Percentiles rank a stretch among this genome's conserved stretches.
phyloP scores from a whole-genome alignment of 2,329 filamentous ascomycete genomes.

The Trichoderma sp. region DNA sequence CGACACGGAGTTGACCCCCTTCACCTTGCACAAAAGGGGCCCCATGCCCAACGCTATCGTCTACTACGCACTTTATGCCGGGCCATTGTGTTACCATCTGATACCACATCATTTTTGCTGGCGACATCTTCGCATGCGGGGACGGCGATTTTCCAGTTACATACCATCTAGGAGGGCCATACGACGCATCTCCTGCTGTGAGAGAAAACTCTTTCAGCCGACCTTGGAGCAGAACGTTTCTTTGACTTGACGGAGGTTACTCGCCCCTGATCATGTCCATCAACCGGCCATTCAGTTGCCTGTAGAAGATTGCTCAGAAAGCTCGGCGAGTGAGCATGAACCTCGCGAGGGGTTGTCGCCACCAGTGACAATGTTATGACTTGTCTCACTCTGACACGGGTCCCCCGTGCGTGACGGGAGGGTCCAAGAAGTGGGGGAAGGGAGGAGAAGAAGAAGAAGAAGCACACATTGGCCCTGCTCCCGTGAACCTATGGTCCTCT shows the following conservation, averaged over 20 bases:
- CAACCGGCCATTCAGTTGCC: too few species aligned
- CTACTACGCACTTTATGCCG: conserved; percentile 5
- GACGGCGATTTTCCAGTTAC: not conserved
- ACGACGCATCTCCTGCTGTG: not conserved
- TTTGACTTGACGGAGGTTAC: not conserved
- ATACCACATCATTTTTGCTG: conserved; percentile 1
- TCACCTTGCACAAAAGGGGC: conserved; percentile 5
- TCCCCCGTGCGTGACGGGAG: not conserved
- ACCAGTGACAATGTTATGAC: not conserved
- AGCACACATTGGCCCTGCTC: not conserved
- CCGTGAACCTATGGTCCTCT: not conserved
- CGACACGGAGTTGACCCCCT: not conserved
- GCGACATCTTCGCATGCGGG: not conserved
- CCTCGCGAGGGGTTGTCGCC: not conserved
- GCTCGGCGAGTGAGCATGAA: not conserved
- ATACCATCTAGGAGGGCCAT: not conserved
- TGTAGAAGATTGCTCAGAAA: not conserved
- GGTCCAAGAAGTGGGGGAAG: conserved; percentile 10
- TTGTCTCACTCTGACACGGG: conserved; percentile 23
- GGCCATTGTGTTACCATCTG: conserved; percentile 2
- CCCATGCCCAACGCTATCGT: not conserved
- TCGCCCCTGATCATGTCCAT: not conserved
- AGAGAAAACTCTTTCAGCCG: not conserved
- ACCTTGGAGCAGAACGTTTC: not conserved
- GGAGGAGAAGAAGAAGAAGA: not conserved